Percentiles rank a stretch among this genome's conserved stretches.
phyloP scores from a whole-genome alignment of 2,329 filamentous ascomycete species.

The Colletotrichum echinochloae region DNA sequence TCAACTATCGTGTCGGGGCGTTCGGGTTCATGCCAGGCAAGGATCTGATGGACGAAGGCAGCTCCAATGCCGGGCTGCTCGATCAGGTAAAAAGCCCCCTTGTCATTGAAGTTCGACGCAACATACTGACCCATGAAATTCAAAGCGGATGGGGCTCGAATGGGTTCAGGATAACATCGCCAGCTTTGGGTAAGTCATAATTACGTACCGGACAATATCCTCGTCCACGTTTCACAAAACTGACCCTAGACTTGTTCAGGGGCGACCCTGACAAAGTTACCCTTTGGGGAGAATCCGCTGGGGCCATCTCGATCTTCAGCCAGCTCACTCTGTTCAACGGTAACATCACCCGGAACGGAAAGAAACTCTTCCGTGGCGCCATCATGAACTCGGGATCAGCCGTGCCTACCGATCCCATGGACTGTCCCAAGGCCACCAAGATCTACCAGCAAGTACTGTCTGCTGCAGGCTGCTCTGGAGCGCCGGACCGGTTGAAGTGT shows the following conservation, averaged over 20 bases:
- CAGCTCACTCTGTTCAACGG: slow-evolving; percentile 73
- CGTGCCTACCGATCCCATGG: slow-evolving; percentile 63
- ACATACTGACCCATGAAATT: no score
- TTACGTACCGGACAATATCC: no score
- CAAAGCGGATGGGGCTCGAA: slow-evolving; percentile 51
- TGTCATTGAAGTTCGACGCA: no score
- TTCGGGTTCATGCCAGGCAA: slow-evolving; percentile 47
- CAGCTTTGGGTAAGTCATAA: slow-evolving; percentile 47
- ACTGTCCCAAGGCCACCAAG: slow-evolving; percentile 66
- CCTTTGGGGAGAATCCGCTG: slow-evolving; percentile 72
- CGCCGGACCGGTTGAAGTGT: slow-evolving; percentile 63
- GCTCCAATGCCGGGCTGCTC: slow-evolving; percentile 49
- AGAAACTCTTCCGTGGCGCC: slow-evolving; percentile 70
- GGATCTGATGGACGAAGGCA: slow-evolving; percentile 62
- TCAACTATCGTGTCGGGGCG: slow-evolving; percentile 49
- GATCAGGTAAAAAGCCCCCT: no score
- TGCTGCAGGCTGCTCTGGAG: slow-evolving; percentile 64
- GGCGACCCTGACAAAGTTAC: slow-evolving; percentile 74
- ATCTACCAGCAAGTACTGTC: slow-evolving; percentile 65
- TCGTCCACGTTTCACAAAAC: no score
- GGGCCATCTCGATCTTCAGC: slow-evolving; percentile 70
- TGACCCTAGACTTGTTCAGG: slow-evolving; percentile 44
- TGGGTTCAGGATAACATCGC: slow-evolving; percentile 53
- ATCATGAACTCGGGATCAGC: slow-evolving; percentile 73
- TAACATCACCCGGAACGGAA: slow-evolving; percentile 63